Percentiles rank a stretch among this genome's conserved stretches.
Evolutionary conservation across 1,284 basidiomycete species (phyloP).

Genomic region (Ganoderma meredithae): DNA sequence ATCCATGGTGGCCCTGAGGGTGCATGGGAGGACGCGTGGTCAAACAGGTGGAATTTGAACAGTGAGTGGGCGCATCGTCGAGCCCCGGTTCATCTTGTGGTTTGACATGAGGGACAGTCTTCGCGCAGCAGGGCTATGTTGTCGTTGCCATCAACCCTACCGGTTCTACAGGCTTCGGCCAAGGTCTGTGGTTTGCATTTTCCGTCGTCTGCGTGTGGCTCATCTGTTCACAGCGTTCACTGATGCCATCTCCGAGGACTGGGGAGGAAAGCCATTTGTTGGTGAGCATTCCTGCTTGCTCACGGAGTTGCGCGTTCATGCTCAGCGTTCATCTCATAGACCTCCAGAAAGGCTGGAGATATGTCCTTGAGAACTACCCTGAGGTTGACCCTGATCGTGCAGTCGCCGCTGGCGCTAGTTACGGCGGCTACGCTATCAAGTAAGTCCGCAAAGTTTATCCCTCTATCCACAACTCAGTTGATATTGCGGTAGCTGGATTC

Average conservation of each 20-base stretch:
- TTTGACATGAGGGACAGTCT: constrained; percentile 53
- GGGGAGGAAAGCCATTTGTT: constrained; percentile 87
- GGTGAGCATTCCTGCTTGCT: constrained; percentile 9
- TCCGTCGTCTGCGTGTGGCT: constrained; percentile 2
- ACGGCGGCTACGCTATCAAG: constrained; percentile 88
- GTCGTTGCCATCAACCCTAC: constrained; percentile 88
- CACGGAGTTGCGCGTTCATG: too few relatives aligned
- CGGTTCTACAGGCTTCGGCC: constrained; percentile 89
- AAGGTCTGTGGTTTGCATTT: constrained; percentile 53
- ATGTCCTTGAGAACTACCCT: constrained; percentile 72
- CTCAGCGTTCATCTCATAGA: constrained; percentile 49
- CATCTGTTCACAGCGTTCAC: constrained; percentile 65
- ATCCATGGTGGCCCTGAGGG: constrained; percentile 87
- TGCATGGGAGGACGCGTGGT: constrained; percentile 87
- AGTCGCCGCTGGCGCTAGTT: constrained; percentile 83
- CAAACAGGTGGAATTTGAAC: constrained; percentile 89
- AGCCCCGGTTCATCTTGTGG: background rate
- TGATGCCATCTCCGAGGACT: constrained; percentile 79
- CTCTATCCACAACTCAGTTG: constrained; percentile 18
- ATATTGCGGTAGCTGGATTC: constrained; percentile 78
- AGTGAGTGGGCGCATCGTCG: constrained; percentile 46
- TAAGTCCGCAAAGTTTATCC: constrained; percentile 41
- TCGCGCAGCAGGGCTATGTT: constrained; percentile 87
- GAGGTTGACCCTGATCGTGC: constrained; percentile 85
- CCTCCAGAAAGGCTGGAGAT: constrained; percentile 78